These are phyloP conservation scores for Micractinium sp. DNA, from an alignment of 139 green algal species.

Conservation along the genomic window DNA sequence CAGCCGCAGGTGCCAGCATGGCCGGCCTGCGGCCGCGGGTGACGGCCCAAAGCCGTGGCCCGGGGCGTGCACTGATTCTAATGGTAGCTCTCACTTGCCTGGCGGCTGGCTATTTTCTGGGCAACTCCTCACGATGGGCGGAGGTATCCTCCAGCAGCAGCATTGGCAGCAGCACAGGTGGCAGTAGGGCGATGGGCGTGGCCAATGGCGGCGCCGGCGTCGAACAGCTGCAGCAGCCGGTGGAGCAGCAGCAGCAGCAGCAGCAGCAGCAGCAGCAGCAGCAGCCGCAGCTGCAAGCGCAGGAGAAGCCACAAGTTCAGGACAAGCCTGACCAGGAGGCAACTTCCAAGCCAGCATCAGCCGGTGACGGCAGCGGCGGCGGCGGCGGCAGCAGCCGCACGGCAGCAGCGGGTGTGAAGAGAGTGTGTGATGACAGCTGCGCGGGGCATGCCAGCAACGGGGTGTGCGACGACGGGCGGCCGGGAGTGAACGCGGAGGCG, in stretches of 20 bases:
- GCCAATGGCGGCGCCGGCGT: too few relatives aligned
- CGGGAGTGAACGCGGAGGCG: background rate
- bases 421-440: slow-evolving; percentile 27
- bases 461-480: slow-evolving; percentile 28
- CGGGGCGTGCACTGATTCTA: background rate
- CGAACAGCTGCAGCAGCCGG: background rate
- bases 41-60: background rate
- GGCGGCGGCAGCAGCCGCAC: background rate
- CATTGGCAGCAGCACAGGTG: background rate
- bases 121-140: background rate
- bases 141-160: background rate
- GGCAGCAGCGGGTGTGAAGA: background rate
- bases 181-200: too few relatives aligned
- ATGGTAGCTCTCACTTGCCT: background rate
- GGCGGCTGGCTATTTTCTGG: background rate
- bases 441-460: background rate
- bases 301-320: too few relatives aligned
- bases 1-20: background rate
- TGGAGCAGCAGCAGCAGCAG: background rate
- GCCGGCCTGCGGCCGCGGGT: background rate
- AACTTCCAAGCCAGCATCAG: background rate
- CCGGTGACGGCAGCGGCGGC: background rate
- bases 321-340: too few relatives aligned
- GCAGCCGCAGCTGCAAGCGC: background rate
- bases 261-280: background rate